These are phyloP conservation scores for Leptographium lundbergii DNA, from an alignment of 2,329 filamentous ascomycete genomes.

Conservation along the genomic window DNA sequence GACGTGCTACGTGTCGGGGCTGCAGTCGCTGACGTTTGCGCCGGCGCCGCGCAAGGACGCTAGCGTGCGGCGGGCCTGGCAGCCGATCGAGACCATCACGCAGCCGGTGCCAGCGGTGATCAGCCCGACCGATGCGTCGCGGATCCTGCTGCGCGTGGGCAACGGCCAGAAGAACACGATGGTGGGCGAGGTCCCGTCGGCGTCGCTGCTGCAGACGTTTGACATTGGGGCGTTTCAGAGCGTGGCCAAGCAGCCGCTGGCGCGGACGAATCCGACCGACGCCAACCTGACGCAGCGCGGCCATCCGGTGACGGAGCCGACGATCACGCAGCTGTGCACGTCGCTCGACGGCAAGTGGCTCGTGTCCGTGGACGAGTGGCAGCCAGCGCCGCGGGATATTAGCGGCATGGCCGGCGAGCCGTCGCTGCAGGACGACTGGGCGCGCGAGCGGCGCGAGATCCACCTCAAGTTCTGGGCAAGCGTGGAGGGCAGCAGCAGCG, in stretches of 20 bases:
- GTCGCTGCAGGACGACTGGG: constrained; percentile 27
- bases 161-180: constrained; percentile 44
- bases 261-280: constrained; percentile 76
- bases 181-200: constrained; percentile 35
- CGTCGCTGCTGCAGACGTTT: constrained; percentile 65
- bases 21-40: constrained; percentile 53
- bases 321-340: constrained; percentile 61
- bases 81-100: constrained; percentile 27
- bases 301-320: constrained; percentile 61
- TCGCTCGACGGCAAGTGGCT: constrained; percentile 80
- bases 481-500: constrained; percentile 17
- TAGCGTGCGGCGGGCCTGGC: constrained; percentile 39
- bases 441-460: constrained; percentile 50
- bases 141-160: constrained; percentile 56
- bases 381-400: constrained; percentile 57
- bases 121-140: constrained; percentile 48
- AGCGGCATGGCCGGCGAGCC: constrained; percentile 37
- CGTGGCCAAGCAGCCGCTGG: constrained; percentile 74
- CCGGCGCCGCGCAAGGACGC: constrained; percentile 37
- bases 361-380: constrained; percentile 86
- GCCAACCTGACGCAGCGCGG: constrained; percentile 63
- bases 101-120: constrained; percentile 46
- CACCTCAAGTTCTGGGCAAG: constrained; percentile 85
- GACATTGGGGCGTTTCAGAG: constrained; percentile 71
- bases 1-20: constrained; percentile 69